phyloP scores from a whole-genome alignment of 2,329 filamentous ascomycete species.

The Orbilia ellipsospora region DNA sequence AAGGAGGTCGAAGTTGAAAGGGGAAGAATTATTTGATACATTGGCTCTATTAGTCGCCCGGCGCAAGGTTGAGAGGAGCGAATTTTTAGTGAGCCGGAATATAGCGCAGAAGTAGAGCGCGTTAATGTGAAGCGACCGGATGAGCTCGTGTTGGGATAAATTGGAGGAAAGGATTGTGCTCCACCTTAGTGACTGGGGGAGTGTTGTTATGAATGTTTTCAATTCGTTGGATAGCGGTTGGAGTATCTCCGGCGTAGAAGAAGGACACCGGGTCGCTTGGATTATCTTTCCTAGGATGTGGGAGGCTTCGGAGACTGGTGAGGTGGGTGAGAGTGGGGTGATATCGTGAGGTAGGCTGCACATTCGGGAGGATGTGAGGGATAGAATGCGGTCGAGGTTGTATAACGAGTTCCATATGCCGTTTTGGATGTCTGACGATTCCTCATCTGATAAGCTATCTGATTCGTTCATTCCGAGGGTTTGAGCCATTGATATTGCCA shows the following conservation, averaged over 20 bases:
- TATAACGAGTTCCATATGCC: conserved; percentile 50
- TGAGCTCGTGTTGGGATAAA: conserved; percentile 31
- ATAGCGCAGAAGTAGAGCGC: conserved; percentile 47
- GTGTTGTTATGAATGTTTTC: conserved; percentile 34
- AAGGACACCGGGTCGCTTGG: conserved; percentile 28
- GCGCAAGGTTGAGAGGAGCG: conserved; percentile 24
- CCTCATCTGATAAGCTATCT: neutral
- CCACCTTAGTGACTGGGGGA: conserved; percentile 27
- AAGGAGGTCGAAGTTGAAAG: conserved; percentile 12
- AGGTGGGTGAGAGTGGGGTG: conserved; percentile 14
- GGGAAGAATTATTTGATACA: neutral
- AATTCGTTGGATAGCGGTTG: conserved; percentile 45
- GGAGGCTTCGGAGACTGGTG: conserved; percentile 24
- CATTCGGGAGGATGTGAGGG: conserved; percentile 26
- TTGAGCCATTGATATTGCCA: conserved; percentile 51
- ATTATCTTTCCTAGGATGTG: conserved; percentile 40
- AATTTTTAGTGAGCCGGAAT: conserved; percentile 38
- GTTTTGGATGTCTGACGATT: conserved; percentile 14
- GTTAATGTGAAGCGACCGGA: conserved; percentile 43
- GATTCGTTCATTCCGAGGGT: conserved; percentile 41
- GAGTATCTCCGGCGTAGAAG: conserved; percentile 34
- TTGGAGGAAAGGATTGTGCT: conserved; percentile 35
- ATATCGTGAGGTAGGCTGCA: conserved; percentile 28
- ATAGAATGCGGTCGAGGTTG: conserved; percentile 41
- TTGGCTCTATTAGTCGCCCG: conserved; percentile 9